phyloP scores from a whole-genome alignment of 2,329 filamentous ascomycete genomes.

The Leptographium lundbergii region DNA sequence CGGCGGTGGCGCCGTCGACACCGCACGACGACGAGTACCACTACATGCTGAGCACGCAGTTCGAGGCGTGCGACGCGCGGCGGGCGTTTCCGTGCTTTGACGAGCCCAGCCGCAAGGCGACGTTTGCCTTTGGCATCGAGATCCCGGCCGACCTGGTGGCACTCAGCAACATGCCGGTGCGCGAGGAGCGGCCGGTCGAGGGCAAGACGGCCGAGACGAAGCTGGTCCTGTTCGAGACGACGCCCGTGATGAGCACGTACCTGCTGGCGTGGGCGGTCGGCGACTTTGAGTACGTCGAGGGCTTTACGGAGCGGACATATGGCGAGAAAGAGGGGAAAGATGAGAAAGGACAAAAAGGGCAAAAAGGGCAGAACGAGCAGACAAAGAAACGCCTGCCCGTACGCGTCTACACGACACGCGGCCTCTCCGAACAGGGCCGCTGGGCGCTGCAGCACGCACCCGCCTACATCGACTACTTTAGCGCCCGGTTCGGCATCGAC shows the following conservation, averaged over 20 bases:
- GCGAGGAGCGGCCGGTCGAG: constrained; percentile 50
- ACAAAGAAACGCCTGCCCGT: constrained; percentile 73
- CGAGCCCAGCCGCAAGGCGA: constrained; percentile 92
- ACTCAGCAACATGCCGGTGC: constrained; percentile 91
- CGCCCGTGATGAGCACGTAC: constrained; percentile 85
- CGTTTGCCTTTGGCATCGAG: constrained; percentile 89
- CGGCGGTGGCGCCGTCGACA: constrained; percentile 57
- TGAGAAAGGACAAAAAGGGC: too few species aligned
- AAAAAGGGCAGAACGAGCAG: too few species aligned
- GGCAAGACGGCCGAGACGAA: constrained; percentile 36
- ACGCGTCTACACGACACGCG: constrained; percentile 87
- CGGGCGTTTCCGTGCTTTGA: constrained; percentile 96
- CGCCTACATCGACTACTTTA: constrained; percentile 93
- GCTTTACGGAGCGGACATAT: constrained; percentile 78
- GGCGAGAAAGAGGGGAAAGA: too few species aligned
- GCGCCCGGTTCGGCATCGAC: constrained; percentile 84
- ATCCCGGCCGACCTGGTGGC: constrained; percentile 79
- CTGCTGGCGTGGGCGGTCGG: constrained; percentile 89
- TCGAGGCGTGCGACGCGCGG: constrained; percentile 90
- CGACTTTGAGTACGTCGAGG: constrained; percentile 94
- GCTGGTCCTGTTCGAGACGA: constrained; percentile 65
- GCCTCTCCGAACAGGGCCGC: constrained; percentile 82
- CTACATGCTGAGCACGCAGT: constrained; percentile 88
- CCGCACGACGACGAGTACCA: constrained; percentile 57
- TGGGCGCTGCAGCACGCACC: constrained; percentile 86